Evolutionary conservation across 345 rosid species (phyloP).

Genomic region (Bruguiera gymnorhiza): DNA sequence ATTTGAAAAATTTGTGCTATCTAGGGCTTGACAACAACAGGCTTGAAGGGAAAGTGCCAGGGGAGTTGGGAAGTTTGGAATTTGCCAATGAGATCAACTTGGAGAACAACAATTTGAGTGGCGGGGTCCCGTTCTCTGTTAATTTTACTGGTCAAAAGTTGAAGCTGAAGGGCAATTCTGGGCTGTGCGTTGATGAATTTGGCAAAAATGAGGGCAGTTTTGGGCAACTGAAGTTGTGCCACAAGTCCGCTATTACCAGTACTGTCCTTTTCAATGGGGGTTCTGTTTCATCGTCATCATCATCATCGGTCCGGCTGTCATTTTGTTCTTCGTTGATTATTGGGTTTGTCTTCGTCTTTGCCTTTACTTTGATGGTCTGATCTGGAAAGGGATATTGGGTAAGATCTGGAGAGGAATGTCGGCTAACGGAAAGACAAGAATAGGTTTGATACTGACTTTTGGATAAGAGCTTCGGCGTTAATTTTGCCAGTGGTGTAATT

Average conservation of each 20-base stretch:
- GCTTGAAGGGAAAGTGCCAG: constrained; percentile 52
- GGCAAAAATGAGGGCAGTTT: constrained; percentile 14
- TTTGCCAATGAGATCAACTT: constrained; percentile 47
- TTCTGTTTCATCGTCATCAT: constrained; percentile 8
- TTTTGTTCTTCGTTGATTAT: constrained; percentile 14
- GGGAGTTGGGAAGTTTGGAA: constrained; percentile 41
- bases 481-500: not conserved
- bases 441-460: constrained; percentile 14
- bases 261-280: constrained; percentile 17
- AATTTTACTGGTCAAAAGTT: constrained; percentile 46
- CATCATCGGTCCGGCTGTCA: constrained; percentile 8
- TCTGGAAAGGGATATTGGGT: not conserved
- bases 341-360: constrained; percentile 14
- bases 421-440: constrained; percentile 10
- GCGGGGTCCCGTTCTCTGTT: constrained; percentile 46
- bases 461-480: constrained; percentile 4
- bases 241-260: constrained; percentile 22
- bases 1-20: constrained; percentile 38
- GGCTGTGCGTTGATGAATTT: constrained; percentile 32
- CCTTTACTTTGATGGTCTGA: constrained; percentile 14
- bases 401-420: constrained; percentile 1
- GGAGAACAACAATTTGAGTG: constrained; percentile 64
- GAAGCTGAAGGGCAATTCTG: constrained; percentile 49
- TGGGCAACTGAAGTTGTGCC: constrained; percentile 30
- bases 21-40: constrained; percentile 57